Base-by-base conservation (phyloP, 192 early-diverging fungal species). In the Coemansia sp. region DNA sequence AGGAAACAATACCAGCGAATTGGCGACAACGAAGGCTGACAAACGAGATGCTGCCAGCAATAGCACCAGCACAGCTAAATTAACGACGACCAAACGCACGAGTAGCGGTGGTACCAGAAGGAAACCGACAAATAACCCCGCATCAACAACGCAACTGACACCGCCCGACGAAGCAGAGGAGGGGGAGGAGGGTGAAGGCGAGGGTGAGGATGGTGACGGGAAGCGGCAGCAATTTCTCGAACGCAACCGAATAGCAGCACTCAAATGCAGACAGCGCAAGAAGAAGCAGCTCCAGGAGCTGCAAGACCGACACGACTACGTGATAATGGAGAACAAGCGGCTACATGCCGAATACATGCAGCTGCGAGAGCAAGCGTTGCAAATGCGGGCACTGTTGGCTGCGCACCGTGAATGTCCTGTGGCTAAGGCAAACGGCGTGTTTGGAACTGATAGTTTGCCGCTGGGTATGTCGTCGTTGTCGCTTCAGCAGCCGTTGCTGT, bases 261-360 rank as follows among this genome's bases (percentile, higher is more conserved):
- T 95, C 1, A 95, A 96, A 72, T 96, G 94, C 67, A 87, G 94
- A 33, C 93, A 92, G 71, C 90, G 94, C 58, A 96, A 96, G 76
- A 96, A 96, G 79, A 89, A 91, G 64, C 93, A 92, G 88, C 83
- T 96, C 16, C 81, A 86, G 46, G 87, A 90, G 52, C 85, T 96
- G 66, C 92, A 96, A 49, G 61, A 69, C 7, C 82, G 78, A 1
- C 70, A 76, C 45, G 79, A 81, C 57, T 76, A 61, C 30, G 63
- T 81, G 66, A 26, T 63, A 20, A 15, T 25, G 4, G 74, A 85
- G 42, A 83, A 85, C 69, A 74, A 83, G 49, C 55, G 67, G 5
- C 26, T 82, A 21, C 57, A 65, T 5, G 34, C 52, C 4, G 75
- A 82, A 45, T 75, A 71, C 40, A 62, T 70, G 46, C 61, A 72